A percentile compares a stretch with the other conserved stretches of the same genome.
Conservation (phyloP, 1,284 basidiomycete species). For the Mycosarcoma mackinlayi region DNA sequence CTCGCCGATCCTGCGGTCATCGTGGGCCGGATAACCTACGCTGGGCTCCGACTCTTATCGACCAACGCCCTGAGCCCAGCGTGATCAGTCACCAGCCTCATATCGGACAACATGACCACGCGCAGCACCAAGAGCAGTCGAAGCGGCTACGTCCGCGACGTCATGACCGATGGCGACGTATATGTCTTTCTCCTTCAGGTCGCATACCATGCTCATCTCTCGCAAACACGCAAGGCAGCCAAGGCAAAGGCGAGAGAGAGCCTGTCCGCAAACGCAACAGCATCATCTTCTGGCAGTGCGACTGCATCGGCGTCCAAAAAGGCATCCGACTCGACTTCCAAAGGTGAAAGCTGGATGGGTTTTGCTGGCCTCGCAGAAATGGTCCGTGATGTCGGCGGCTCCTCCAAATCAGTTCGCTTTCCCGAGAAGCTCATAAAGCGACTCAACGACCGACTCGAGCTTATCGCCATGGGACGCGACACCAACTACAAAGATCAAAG, state of each 20-base stretch:
- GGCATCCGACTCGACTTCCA: constrained; percentile 21
- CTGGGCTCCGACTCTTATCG: background rate
- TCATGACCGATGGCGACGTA: constrained; percentile 64
- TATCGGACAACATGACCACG: constrained; percentile 44
- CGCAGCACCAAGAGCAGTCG: constrained; percentile 51
- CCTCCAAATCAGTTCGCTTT: constrained; percentile 52
- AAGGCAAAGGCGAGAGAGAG: constrained; percentile 41
- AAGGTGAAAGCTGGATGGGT: constrained; percentile 57
- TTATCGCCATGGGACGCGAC: constrained; percentile 66
- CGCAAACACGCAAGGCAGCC: constrained; percentile 26
- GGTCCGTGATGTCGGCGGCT: constrained; percentile 52
- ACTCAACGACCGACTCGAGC: constrained; percentile 60
- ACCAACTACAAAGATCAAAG: constrained; percentile 55
- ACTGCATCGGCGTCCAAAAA: constrained; percentile 27
- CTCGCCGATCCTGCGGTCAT: no score
- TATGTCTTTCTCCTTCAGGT: constrained; percentile 65
- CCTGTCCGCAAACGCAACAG: constrained; percentile 6
- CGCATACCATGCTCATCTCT: constrained; percentile 52
- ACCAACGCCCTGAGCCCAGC: no score
- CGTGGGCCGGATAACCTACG: no score
- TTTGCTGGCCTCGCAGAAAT: constrained; percentile 56
- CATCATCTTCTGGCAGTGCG: constrained; percentile 2
- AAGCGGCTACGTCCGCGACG: constrained; percentile 31
- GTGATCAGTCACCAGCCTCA: no score
- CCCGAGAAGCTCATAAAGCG: constrained; percentile 66